Percentiles rank a stretch among this genome's conserved stretches.
Evolutionary conservation across 805 yeast species (phyloP).

Genomic region (Torulaspora indica): DNA sequence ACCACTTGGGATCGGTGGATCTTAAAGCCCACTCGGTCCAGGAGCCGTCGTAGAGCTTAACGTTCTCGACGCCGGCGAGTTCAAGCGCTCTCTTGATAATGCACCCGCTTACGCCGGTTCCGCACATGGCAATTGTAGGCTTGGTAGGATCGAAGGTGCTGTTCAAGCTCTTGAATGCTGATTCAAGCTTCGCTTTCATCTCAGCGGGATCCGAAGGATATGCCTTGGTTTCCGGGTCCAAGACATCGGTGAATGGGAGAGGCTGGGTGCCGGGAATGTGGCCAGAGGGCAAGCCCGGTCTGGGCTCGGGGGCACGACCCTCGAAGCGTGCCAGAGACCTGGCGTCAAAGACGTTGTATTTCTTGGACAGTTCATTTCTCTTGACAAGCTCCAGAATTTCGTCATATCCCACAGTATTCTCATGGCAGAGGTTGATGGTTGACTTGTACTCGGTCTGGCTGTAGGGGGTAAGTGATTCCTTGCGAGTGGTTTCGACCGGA

Average conservation of each 20-base stretch:
- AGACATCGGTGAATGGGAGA: constrained; percentile 64
- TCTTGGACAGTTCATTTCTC: constrained; percentile 40
- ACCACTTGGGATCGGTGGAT: constrained; percentile 17
- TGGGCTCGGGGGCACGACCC: constrained; percentile 81
- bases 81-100: constrained; percentile 73
- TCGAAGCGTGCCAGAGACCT: constrained; percentile 69
- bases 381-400: constrained; percentile 58
- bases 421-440: constrained; percentile 34
- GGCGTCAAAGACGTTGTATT: constrained; percentile 71
- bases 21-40: constrained; percentile 52
- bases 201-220: constrained; percentile 40
- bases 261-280: constrained; percentile 80
- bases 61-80: constrained; percentile 43
- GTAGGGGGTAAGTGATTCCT: constrained; percentile 16
- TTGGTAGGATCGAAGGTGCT: constrained; percentile 40
- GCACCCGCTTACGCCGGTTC: constrained; percentile 95
- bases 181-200: constrained; percentile 41
- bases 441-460: constrained; percentile 36
- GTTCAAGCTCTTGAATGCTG: constrained; percentile 44
- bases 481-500: constrained; percentile 40
- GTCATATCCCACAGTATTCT: constrained; percentile 62
- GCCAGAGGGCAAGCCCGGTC: constrained; percentile 84
- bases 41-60: constrained; percentile 76
- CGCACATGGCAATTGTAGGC: constrained; percentile 85
- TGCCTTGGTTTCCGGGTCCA: constrained; percentile 44